These are phyloP conservation scores for Avena insularis DNA, from an alignment of 176 grass and related monocot species.

Conservation along the genomic window DNA sequence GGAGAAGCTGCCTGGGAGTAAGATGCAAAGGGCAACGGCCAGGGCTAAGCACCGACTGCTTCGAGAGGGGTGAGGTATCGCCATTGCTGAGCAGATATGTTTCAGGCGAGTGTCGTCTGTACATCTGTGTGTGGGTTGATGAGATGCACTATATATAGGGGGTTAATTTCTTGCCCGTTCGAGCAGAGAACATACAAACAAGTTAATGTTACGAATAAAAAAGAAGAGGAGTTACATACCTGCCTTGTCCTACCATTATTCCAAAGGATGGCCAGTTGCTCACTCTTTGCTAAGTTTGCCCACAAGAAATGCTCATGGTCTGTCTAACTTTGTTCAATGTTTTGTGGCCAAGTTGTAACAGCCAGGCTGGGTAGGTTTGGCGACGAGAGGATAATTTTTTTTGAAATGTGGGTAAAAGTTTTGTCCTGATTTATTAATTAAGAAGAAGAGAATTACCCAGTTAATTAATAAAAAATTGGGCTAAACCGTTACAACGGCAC, in stretches of 20 bases:
- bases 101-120: constrained; percentile 5
- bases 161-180: neutral
- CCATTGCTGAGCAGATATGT: neutral
- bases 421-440: too few relatives aligned
- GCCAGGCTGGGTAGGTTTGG: neutral
- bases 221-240: neutral
- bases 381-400: neutral
- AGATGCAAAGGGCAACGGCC: neutral
- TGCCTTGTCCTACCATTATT: constrained; percentile 29
- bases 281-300: constrained; percentile 39
- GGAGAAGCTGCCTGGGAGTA: constrained; percentile 39
- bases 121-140: neutral
- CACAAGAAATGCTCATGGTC: constrained; percentile 11
- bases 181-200: neutral
- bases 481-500: too few relatives aligned
- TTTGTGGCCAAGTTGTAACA: neutral
- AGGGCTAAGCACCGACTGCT: constrained; percentile 18
- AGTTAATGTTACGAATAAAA: neutral
- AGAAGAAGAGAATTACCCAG: too few relatives aligned
- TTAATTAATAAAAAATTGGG: too few relatives aligned
- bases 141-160: constrained; percentile 13
- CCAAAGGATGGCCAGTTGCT: constrained; percentile 15
- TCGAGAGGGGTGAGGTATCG: neutral
- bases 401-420: too few relatives aligned
- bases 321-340: neutral